These are phyloP conservation scores for Jatropha curcas DNA, from an alignment of 345 rosid genomes.

Conservation along the genomic window DNA sequence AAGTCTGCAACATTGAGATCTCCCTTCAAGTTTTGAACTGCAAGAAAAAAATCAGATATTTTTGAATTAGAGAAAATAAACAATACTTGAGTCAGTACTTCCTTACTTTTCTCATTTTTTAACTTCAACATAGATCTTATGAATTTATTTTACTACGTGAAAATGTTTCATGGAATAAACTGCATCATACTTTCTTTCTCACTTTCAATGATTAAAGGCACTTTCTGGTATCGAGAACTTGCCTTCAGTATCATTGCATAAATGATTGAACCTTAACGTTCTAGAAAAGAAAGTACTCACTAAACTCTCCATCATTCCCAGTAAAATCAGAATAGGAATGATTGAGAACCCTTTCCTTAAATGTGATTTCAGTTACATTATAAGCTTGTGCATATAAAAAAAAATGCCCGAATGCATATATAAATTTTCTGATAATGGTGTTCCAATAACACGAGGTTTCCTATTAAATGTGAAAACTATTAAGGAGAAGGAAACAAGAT, in stretches of 20 bases:
- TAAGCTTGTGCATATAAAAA: not conserved
- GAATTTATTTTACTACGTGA: not conserved
- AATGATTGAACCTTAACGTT: not conserved
- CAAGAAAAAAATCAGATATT: conserved; percentile 12
- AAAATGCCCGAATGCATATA: not conserved
- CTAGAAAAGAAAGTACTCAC: not conserved
- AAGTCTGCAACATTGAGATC: conserved; percentile 75
- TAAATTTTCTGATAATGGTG: not conserved
- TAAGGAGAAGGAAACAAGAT: conserved; percentile 1
- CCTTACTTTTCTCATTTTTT: too few relatives aligned
- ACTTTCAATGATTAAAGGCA: not conserved
- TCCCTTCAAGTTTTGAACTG: conserved; percentile 87
- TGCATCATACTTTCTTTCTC: not conserved
- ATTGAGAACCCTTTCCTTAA: too few relatives aligned
- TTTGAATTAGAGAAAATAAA: not conserved
- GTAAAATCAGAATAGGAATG: too few relatives aligned
- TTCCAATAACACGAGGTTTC: not conserved
- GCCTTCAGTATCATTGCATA: not conserved
- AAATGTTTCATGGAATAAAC: not conserved
- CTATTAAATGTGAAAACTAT: not conserved
- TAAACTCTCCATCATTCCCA: not conserved
- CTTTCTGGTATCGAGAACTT: not conserved
- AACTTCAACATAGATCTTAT: not conserved
- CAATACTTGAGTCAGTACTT: too few relatives aligned
- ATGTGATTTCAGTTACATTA: not conserved